Evolutionary conservation across 106 monocot species (phyloP), one percentile per base, ranked within the genome.

Genomic region (Platanthera guangdongensis): DNA sequence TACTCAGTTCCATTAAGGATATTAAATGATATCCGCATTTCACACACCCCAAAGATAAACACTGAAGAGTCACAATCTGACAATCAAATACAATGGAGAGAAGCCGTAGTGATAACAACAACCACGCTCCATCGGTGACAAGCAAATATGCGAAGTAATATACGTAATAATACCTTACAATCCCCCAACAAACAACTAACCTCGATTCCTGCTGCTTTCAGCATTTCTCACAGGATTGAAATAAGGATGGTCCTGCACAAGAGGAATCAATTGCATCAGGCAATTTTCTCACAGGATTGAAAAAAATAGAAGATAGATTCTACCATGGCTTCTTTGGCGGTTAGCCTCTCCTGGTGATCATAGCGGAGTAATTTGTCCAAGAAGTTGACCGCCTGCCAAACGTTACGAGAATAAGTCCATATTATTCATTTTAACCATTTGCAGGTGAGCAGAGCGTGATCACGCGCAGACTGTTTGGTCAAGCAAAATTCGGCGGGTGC

Each of bases 241-340:
- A 74, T 95, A 95, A 39, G 90, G 81, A 79, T 92, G 92, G 12
- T 81, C 90, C 95, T 95, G 86, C 4, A 77, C 28, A 30, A 71
- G n/a, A 69, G 14, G 6, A 7, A 63, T 13, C 6, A 73, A 32
- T n/a, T 14, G 9, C 7, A 67, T 81, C 60, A 49, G 14, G 70
- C 70, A 48, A 14, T 16, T 9, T 15, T 8, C 7, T 48, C 47
- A n/a, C 25, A 25, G 25, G 25, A 25, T 25, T 25, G 11, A 65
- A 32, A 9, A 74, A 25, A 22, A 22, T 6, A 13, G 5, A 64
- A 53, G 7, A 45, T 51, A 19, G 6, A 54, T 8, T 8, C 39
- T 86, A 91, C 94, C 94, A 99, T 94, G 22, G 94, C 94, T 82
- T 99, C 97, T 81, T 94, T 99, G 47, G 97, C 97, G 50, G 91